Percentiles rank a stretch among this genome's conserved stretches.
Evolutionary conservation across 225 moss, liverwort and hornwort species (phyloP).

Genomic region (Straminergon stramineum): DNA sequence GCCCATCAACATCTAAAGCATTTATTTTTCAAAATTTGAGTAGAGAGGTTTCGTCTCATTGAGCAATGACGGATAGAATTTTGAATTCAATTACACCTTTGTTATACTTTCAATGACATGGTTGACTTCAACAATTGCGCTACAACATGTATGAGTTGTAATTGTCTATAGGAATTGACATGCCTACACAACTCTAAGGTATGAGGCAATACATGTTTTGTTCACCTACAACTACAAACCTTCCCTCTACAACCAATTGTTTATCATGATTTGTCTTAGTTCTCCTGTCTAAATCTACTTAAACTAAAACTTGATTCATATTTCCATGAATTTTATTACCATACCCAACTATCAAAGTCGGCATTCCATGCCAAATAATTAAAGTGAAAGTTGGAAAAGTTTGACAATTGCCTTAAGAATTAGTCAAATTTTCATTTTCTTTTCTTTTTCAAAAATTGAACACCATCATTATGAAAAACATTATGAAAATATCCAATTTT

Average conservation of each 20-base stretch:
- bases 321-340: neutral
- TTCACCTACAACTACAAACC: too few relatives aligned
- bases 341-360: rapidly evolving
- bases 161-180: neutral
- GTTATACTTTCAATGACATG: rapidly evolving
- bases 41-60: rapidly evolving
- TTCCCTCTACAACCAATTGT: neutral
- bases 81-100: neutral
- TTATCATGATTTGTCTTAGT: too few relatives aligned
- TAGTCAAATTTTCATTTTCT: too few relatives aligned
- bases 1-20: neutral
- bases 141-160: rapidly evolving
- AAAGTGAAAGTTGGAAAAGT: too few relatives aligned
- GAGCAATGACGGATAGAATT: rapidly evolving
- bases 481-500: neutral
- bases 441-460: neutral
- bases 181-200: rapidly evolving
- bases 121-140: neutral
- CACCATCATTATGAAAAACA: neutral
- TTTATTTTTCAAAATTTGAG: neutral
- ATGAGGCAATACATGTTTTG: neutral
- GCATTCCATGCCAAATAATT: neutral
- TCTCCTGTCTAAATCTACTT: neutral
- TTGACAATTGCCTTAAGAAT: rapidly evolving
- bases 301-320: neutral